These are phyloP conservation scores for Rhododendron vialii DNA, from an alignment of 148 eudicot genomes.

Conservation along the genomic window DNA sequence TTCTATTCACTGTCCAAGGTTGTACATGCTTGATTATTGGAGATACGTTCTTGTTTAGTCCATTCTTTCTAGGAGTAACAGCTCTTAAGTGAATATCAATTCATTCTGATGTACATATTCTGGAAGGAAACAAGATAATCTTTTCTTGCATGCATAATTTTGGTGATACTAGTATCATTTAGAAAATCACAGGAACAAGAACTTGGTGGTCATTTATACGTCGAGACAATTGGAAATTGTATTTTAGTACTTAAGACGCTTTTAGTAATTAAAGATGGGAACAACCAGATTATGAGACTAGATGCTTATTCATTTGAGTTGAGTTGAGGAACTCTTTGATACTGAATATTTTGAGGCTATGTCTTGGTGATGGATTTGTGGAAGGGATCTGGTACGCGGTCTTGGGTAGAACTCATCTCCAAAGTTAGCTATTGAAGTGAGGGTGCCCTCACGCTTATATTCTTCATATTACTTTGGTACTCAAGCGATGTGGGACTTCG, in stretches of 20 bases:
- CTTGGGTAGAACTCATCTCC: too few species aligned
- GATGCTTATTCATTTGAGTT: neutral
- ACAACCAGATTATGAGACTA: neutral
- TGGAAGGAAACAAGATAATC: neutral
- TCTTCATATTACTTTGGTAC: too few species aligned
- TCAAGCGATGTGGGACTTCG: too few species aligned
- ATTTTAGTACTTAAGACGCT: neutral
- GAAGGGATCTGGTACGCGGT: neutral
- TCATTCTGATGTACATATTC: neutral
- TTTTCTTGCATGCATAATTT: neutral
- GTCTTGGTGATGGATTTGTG: neutral
- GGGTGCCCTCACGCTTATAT: too few species aligned
- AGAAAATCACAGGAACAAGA: neutral
- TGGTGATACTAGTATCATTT: neutral
- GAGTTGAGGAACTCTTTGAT: neutral
- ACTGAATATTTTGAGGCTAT: neutral
- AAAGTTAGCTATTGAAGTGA: too few species aligned
- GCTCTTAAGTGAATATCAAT: neutral
- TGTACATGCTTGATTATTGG: neutral
- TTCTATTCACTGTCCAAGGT: conserved; percentile 84
- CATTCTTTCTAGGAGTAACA: neutral
- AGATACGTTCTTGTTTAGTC: neutral
- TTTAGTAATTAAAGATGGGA: neutral
- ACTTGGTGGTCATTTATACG: neutral
- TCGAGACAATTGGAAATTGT: neutral